Evolutionary conservation across 2,329 filamentous ascomycete genomes (phyloP).

Genomic region (Fusarium circinatum): DNA sequence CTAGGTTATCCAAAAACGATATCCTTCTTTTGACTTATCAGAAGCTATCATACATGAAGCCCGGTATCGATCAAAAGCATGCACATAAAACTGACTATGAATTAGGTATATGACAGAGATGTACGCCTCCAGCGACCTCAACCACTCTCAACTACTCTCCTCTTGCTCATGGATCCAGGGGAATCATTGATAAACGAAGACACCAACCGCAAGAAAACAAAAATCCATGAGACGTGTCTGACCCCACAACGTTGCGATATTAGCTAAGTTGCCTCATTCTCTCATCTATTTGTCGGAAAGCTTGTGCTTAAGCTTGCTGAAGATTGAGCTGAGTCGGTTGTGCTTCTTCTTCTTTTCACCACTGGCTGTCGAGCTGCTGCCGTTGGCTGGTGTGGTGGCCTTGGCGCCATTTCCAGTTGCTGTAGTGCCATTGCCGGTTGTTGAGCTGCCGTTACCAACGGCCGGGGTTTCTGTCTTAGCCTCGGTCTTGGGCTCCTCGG

Average conservation of each 20-base stretch:
- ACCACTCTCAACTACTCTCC: slow-evolving; percentile 46
- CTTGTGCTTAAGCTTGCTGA: slow-evolving; percentile 66
- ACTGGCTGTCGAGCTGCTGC: slow-evolving; percentile 31
- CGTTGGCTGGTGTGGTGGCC: slow-evolving; percentile 27
- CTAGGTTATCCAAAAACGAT: slow-evolving; percentile 24
- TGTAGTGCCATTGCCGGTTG: slow-evolving; percentile 33
- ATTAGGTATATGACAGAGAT: slow-evolving; percentile 51
- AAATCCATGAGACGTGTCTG: slow-evolving; percentile 38
- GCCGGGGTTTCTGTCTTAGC: slow-evolving; percentile 29
- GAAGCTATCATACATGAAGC: slow-evolving; percentile 39
- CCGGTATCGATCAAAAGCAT: slow-evolving; percentile 41
- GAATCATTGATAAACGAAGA: slow-evolving; percentile 55
- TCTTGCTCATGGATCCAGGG: slow-evolving; percentile 49
- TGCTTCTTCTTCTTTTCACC: slow-evolving; percentile 76
- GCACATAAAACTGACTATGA: slow-evolving; percentile 46
- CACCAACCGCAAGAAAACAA: slow-evolving; percentile 49
- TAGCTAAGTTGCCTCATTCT: slow-evolving; percentile 34
- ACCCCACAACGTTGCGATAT: slow-evolving; percentile 40
- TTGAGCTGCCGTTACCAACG: slow-evolving; percentile 35
- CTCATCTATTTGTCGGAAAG: slow-evolving; percentile 48
- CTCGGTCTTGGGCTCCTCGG: slow-evolving; percentile 13
- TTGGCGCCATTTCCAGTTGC: slow-evolving; percentile 35
- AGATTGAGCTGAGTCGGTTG: slow-evolving; percentile 70
- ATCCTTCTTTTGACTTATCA: slow-evolving; percentile 25
- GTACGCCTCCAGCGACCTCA: slow-evolving; percentile 44